Percentiles rank a stretch among this genome's conserved stretches.
These are phyloP conservation scores for Yueomyces sinensis DNA, from an alignment of 805 yeast species.

Conservation along the genomic window DNA sequence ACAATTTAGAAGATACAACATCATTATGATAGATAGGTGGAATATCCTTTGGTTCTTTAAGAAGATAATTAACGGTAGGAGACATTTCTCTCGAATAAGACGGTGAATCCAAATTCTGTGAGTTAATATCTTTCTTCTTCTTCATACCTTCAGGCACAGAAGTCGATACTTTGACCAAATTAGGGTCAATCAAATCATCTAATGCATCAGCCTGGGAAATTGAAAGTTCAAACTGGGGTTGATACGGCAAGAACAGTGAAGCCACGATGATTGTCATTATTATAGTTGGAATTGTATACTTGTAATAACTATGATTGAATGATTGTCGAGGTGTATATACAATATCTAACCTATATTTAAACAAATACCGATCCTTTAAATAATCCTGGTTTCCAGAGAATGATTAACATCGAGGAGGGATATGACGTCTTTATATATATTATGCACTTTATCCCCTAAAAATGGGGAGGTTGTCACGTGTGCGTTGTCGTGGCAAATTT, in stretches of 20 bases:
- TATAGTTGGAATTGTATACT: no score
- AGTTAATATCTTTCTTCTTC: neutral
- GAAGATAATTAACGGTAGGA: neutral
- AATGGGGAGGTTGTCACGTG: no score
- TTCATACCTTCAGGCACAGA: neutral
- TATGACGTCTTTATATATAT: no score
- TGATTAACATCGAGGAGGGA: no score
- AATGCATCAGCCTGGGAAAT: conserved; percentile 18
- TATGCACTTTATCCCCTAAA: no score
- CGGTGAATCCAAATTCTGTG: neutral
- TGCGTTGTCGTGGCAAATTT: no score
- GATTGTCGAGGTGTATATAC: no score
- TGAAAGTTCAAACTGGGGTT: conserved; percentile 42
- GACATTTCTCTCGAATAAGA: neutral
- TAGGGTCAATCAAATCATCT: conserved; percentile 21
- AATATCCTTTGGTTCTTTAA: neutral
- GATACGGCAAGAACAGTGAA: conserved; percentile 62
- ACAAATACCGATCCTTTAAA: no score
- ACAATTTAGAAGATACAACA: conserved; percentile 19
- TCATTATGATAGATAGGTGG: conserved; percentile 1
- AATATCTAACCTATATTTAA: no score
- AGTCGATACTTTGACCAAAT: conserved; percentile 10
- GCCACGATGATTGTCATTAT: conserved; percentile 58
- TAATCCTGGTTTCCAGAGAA: no score
- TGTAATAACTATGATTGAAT: no score